Base-by-base conservation (phyloP, 441 rosid genomes). In the Populus hybrid region DNA sequence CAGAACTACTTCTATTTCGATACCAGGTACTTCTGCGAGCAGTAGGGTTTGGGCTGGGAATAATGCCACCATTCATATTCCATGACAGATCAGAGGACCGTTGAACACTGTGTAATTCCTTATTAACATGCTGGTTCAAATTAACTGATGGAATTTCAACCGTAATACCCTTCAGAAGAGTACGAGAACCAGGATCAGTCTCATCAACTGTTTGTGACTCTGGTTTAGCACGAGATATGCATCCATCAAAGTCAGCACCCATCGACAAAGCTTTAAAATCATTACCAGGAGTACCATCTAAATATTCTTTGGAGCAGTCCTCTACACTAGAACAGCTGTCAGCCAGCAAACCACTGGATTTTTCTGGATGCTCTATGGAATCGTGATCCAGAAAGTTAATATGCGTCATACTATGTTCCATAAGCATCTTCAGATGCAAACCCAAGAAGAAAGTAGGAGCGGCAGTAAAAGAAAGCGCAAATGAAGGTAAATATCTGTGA, bases 11-110 rank as follows among this genome's bases (percentile, higher is more conserved):
- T 90, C 93, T 91, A 79, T 83, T 87, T 80, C 92, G 92, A 77
- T 87, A 90, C 90, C 95, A 85, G 70, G 92, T 84, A 76, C 97
- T 94, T 87, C 97, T 89, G 67, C 90, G 98, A 73, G 93, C 98
- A 70, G 97, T 91, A 66, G 95, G 93, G 81, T 92, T 95, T 76
- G 94, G 91, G 81, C 95, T 91, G 30, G 92, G 89, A 63, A 86
- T 81, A 65, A 85, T 78, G 75, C 87, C 88, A 81, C 91, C 89
- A 77, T 86, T 90, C 88, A 81, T 79, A 74, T 87, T 89, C 82
- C 84, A 84, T 78, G 87, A 79, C 80, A 90, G 78, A 79, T 86
- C 93, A 78, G 83, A 75, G 82, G 93, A 78, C 50, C 79, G 90
- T 16, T 81, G 91, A 67, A 81, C 76, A 75, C 79, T 68, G 66